phyloP scores from a whole-genome alignment of 805 yeast genomes.

The Candida manassasensis region DNA sequence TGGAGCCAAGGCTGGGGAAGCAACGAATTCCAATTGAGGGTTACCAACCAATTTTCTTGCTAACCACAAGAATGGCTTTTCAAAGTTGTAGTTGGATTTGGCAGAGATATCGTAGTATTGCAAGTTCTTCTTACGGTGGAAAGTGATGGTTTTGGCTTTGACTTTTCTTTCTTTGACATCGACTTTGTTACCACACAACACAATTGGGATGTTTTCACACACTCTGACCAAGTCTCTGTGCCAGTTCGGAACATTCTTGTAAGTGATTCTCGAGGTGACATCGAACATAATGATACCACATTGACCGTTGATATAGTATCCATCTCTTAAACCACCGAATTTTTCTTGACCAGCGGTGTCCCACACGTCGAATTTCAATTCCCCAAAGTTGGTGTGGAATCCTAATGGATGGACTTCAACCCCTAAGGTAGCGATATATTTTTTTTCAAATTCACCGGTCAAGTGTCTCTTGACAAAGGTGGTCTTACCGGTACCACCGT shows the following conservation, averaged over 20 bases:
- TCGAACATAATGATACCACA: constrained; percentile 99
- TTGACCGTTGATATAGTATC: constrained; percentile 98
- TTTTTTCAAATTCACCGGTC: constrained; percentile 99
- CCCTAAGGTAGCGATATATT: constrained; percentile 98
- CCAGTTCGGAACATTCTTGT: constrained; percentile 99
- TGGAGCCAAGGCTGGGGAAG: constrained; percentile 98
- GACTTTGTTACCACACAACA: constrained; percentile 98
- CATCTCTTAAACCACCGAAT: constrained; percentile 99
- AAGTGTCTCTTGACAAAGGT: constrained; percentile 99
- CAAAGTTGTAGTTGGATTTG: constrained; percentile 98
- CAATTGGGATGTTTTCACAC: constrained; percentile 99
- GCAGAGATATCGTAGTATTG: constrained; percentile 99
- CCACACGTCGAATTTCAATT: constrained; percentile 98
- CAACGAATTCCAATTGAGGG: constrained; percentile 97
- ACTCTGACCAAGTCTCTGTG: constrained; percentile 99
- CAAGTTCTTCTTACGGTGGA: constrained; percentile 99
- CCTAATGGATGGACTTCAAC: constrained; percentile 99
- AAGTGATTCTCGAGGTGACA: constrained; percentile 98
- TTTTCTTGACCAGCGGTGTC: constrained; percentile 99
- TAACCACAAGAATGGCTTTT: constrained; percentile 99
- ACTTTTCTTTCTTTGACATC: constrained; percentile 99
- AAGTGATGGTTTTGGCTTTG: constrained; percentile 98
- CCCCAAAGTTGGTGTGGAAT: constrained; percentile 97
- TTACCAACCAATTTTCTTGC: constrained; percentile 99
- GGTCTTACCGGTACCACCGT: constrained; percentile 99